Percentiles rank a stretch among this genome's conserved stretches.
phyloP scores from a whole-genome alignment of 2,329 filamentous ascomycete genomes.

The Fusarium marasasianum region DNA sequence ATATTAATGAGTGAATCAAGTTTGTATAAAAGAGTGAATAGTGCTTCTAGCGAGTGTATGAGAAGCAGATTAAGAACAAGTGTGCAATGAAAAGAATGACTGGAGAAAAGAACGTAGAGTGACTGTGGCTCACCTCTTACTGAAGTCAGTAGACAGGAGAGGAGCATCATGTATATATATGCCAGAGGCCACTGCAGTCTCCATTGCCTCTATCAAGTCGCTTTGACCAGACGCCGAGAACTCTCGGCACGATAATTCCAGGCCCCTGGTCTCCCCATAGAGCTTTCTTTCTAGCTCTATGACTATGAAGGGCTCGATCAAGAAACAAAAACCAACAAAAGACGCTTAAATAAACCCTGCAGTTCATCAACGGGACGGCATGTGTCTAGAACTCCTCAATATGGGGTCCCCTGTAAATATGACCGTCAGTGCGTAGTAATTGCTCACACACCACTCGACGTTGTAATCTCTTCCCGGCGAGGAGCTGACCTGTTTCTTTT shows the following conservation, averaged over 20 bases:
- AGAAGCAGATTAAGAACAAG: slow-evolving; percentile 1
- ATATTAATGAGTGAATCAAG: slow-evolving; percentile 1
- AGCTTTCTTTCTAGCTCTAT: neutral
- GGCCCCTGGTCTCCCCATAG: slow-evolving; percentile 16
- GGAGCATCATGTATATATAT: slow-evolving; percentile 17
- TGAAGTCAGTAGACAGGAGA: neutral
- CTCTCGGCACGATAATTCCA: slow-evolving; percentile 27
- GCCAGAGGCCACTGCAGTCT: neutral
- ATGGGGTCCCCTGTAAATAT: slow-evolving; percentile 1
- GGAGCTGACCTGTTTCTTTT: neutral
- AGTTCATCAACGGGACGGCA: slow-evolving; percentile 1
- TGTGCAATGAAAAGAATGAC: slow-evolving; percentile 7
- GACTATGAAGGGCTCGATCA: neutral
- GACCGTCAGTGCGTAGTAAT: slow-evolving; percentile 1
- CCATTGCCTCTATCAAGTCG: neutral
- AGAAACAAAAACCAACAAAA: neutral
- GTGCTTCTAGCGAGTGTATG: slow-evolving; percentile 10
- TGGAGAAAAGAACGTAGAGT: slow-evolving; percentile 11
- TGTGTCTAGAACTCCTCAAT: slow-evolving; percentile 15
- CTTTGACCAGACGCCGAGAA: slow-evolving; percentile 16
- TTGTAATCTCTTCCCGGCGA: neutral
- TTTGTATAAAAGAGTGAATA: neutral
- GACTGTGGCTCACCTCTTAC: slow-evolving; percentile 1
- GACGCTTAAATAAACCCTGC: slow-evolving; percentile 9
- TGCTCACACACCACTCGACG: neutral